Percentiles rank a stretch among this genome's conserved stretches.
phyloP scores from a whole-genome alignment of 805 yeast species.

The Wickerhamomyces strasburgensis region DNA sequence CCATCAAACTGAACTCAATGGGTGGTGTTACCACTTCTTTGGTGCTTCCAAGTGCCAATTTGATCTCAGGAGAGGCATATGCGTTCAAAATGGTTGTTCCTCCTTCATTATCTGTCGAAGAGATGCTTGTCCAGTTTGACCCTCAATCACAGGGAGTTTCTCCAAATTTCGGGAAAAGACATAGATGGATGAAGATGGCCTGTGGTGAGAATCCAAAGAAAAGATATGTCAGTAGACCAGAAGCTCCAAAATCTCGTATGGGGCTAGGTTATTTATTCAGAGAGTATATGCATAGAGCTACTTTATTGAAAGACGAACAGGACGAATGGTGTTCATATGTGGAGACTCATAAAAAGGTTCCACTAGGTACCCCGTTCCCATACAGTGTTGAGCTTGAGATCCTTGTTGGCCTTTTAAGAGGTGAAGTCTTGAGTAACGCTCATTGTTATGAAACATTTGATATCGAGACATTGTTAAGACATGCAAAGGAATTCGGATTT shows the following conservation, averaged over 20 bases:
- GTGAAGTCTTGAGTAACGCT: constrained; percentile 7
- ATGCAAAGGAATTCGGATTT: constrained; percentile 5
- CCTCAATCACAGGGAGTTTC: constrained; percentile 1
- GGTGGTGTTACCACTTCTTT: constrained; percentile 8
- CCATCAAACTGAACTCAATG: constrained; percentile 5
- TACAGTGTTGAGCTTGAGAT: constrained; percentile 7
- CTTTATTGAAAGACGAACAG: constrained; percentile 5
- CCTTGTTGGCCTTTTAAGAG: constrained; percentile 6
- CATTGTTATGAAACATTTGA: constrained; percentile 10
- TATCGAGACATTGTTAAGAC: constrained; percentile 7
- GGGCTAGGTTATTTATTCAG: constrained; percentile 8
- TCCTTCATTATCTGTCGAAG: constrained; percentile 6
- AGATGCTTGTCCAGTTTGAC: constrained; percentile 7
- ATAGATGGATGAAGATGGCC: constrained; percentile 11
- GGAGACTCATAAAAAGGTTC: constrained; percentile 1
- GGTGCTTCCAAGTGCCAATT: constrained; percentile 8
- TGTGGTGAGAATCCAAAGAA: constrained; percentile 10
- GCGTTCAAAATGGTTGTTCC: constrained; percentile 8
- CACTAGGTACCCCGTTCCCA: constrained; percentile 4
- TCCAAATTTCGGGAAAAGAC: constrained; percentile 6
- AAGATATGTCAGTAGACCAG: constrained; percentile 6
- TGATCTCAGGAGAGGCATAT: constrained; percentile 7
- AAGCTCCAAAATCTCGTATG: constrained; percentile 10
- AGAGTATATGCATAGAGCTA: constrained; percentile 9
- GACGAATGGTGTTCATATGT: constrained; percentile 8